Conservation (phyloP, 768 basidiomycete species). For the Phallus indusiatus region DNA sequence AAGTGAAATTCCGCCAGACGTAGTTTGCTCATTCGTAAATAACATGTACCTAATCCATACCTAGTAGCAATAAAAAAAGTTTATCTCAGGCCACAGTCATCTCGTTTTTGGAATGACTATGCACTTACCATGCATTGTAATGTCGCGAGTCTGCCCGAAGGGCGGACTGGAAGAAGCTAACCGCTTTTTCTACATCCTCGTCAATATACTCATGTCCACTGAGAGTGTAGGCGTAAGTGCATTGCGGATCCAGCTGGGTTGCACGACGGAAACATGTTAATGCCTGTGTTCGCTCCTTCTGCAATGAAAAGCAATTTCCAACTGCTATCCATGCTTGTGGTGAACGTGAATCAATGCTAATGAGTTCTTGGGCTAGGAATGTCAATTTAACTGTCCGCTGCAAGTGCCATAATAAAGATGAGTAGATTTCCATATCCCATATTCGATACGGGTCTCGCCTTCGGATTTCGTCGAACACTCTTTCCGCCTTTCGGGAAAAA, state of each 20-base stretch:
- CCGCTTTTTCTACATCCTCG: slow-evolving; percentile 88
- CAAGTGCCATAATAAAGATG: slow-evolving; percentile 92
- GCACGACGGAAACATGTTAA: slow-evolving; percentile 92
- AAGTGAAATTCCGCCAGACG: slow-evolving; percentile 95
- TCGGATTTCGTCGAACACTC: slow-evolving; percentile 76
- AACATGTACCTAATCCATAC: slow-evolving; percentile 98
- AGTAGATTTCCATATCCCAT: slow-evolving; percentile 93
- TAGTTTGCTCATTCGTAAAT: slow-evolving; percentile 88
- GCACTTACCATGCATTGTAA: slow-evolving; percentile 93
- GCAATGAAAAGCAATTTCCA: slow-evolving; percentile 90
- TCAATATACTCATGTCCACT: slow-evolving; percentile 96
- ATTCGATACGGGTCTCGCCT: slow-evolving; percentile 83
- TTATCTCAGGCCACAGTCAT: neutral
- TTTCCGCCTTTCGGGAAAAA: slow-evolving; percentile 57
- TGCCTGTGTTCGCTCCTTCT: slow-evolving; percentile 90
- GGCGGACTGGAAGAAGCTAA: slow-evolving; percentile 86
- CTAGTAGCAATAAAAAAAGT: slow-evolving; percentile 33
- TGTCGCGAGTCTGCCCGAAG: slow-evolving; percentile 86
- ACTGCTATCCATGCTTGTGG: slow-evolving; percentile 93
- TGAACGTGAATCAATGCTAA: slow-evolving; percentile 73
- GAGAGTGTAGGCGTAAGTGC: slow-evolving; percentile 93
- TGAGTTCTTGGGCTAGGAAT: slow-evolving; percentile 85
- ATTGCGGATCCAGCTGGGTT: slow-evolving; percentile 76
- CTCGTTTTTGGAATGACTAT: neutral
- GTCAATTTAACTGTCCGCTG: slow-evolving; percentile 78